Evolutionary conservation across 2,329 filamentous ascomycete genomes (phyloP).

Genomic region (Ophiostoma pallidulum): DNA sequence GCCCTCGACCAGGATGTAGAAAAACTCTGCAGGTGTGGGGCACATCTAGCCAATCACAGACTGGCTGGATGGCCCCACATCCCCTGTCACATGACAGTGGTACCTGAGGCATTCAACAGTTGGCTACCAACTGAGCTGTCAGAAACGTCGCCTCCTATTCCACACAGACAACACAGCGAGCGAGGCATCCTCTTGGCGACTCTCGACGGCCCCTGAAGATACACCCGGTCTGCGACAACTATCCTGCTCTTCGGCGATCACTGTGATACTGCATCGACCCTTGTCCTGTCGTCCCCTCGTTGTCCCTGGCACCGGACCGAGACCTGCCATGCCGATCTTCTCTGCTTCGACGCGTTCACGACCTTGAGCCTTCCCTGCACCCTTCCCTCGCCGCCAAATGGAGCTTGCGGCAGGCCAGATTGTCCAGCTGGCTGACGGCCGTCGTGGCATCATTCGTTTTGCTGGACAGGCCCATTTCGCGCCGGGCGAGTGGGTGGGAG

Average conservation of each 20-base stretch:
- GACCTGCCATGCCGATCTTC: constrained; percentile 5
- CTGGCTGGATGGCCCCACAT: too few species aligned
- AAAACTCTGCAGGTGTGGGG: too few species aligned
- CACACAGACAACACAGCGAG: neutral
- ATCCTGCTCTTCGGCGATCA: neutral
- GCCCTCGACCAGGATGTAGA: too few species aligned
- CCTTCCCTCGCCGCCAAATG: constrained; percentile 21
- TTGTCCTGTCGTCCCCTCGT: neutral
- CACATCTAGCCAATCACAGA: too few species aligned
- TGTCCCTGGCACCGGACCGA: neutral
- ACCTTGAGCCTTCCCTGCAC: neutral
- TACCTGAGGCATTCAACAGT: too few species aligned
- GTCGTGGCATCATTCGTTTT: constrained; percentile 69
- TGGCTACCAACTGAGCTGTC: too few species aligned
- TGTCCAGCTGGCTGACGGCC: constrained; percentile 70
- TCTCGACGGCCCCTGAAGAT: neutral
- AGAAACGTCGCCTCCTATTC: neutral
- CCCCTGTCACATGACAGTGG: too few species aligned
- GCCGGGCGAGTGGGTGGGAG: constrained; percentile 75
- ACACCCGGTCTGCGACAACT: neutral
- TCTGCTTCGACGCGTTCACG: constrained; percentile 4
- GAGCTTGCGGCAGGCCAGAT: constrained; percentile 59
- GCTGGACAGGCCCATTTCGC: constrained; percentile 73
- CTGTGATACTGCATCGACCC: neutral
- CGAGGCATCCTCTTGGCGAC: neutral